Conservation (phyloP, 805 yeast species). For the Candida khao-thaluensis region DNA sequence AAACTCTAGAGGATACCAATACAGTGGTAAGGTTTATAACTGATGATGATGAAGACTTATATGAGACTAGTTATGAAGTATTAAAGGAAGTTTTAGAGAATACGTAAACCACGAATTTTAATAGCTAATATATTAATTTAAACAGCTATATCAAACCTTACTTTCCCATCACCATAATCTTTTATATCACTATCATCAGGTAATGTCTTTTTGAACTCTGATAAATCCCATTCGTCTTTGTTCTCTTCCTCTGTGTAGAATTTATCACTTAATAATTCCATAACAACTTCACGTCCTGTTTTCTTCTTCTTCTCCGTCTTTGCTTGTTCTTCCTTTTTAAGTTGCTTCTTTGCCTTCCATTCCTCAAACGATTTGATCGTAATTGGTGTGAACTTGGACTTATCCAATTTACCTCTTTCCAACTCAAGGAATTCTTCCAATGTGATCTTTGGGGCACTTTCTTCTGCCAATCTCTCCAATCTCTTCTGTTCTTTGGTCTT, state of each 20-base stretch:
- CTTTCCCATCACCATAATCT: slow-evolving; percentile 72
- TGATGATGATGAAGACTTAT: slow-evolving; percentile 36
- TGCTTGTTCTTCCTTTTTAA: slow-evolving; percentile 46
- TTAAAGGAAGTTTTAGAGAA: slow-evolving; percentile 13
- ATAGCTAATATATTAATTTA: too few relatives aligned
- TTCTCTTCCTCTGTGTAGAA: slow-evolving; percentile 52
- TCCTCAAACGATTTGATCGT: slow-evolving; percentile 73
- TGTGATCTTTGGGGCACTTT: slow-evolving; percentile 83
- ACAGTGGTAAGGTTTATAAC: slow-evolving; percentile 32
- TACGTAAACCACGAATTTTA: too few relatives aligned
- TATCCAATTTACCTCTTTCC: slow-evolving; percentile 83
- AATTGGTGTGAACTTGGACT: slow-evolving; percentile 76
- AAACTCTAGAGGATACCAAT: slow-evolving; percentile 26
- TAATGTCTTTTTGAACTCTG: slow-evolving; percentile 53
- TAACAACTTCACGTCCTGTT: slow-evolving; percentile 70
- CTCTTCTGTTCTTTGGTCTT: slow-evolving; percentile 96
- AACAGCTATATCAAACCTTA: slow-evolving; percentile 1
- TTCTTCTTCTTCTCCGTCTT: slow-evolving; percentile 40
- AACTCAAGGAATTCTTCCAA: slow-evolving; percentile 94
- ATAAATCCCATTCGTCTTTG: slow-evolving; percentile 56
- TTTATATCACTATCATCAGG: slow-evolving; percentile 53
- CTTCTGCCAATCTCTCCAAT: slow-evolving; percentile 81
- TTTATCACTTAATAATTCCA: slow-evolving; percentile 58
- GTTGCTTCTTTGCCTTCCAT: slow-evolving; percentile 77
- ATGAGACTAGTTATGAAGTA: slow-evolving; percentile 19